Conservation (phyloP, 2,329 filamentous ascomycete species). For the Chrysosphaeria jannelii region DNA sequence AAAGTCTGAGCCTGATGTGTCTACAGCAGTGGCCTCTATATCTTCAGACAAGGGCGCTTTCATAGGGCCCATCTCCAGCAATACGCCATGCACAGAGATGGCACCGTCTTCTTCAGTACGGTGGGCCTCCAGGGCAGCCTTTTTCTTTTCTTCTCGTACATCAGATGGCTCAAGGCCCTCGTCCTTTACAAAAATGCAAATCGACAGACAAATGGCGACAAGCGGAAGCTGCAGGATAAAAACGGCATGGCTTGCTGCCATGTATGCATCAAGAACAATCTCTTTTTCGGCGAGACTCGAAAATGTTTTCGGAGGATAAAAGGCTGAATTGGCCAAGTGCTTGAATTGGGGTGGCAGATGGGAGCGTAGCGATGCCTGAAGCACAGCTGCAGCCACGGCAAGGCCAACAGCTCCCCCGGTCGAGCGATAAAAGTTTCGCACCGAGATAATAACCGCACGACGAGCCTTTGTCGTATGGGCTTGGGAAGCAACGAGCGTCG, state of each 20-base stretch:
- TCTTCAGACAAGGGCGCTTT: too few species aligned
- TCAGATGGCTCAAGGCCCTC: conserved; percentile 12
- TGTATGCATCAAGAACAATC: conserved; percentile 5
- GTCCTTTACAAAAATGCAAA: conserved; percentile 20
- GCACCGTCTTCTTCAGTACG: too few species aligned
- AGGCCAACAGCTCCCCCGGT: conserved; percentile 11
- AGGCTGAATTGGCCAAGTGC: conserved; percentile 7
- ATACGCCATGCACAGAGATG: too few species aligned
- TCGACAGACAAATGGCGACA: conserved; percentile 17
- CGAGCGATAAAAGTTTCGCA: conserved; percentile 11
- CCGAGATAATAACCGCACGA: conserved; percentile 10
- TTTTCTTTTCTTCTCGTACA: conserved; percentile 2
- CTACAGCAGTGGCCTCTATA: background rate
- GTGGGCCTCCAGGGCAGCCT: conserved; percentile 1
- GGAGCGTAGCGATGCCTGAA: conserved; percentile 7
- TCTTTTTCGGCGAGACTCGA: conserved; percentile 1
- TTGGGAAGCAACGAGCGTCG: conserved; percentile 10
- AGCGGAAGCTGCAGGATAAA: conserved; percentile 25
- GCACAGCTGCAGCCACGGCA: conserved; percentile 7
- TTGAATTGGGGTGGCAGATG: conserved; percentile 3
- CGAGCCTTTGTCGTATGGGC: conserved; percentile 10
- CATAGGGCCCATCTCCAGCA: too few species aligned
- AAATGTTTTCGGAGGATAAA: conserved; percentile 7
- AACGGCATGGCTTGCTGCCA: conserved; percentile 18
- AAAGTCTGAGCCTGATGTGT: background rate